A percentile compares a stretch with the other conserved stretches of the same genome.
Conservation (phyloP, 202 grass and related monocot genomes). For the Zoysia matrella region DNA sequence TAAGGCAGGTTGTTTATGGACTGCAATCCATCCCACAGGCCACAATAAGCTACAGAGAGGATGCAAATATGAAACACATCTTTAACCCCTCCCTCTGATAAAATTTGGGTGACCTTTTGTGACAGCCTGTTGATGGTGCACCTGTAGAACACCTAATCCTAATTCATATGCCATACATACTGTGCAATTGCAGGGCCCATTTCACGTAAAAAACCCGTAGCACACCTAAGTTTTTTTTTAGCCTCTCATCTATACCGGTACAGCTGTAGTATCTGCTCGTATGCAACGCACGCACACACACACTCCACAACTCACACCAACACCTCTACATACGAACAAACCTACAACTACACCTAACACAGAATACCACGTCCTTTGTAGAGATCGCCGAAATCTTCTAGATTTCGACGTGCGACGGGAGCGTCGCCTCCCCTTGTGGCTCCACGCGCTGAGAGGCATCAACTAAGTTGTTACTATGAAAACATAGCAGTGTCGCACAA, state of each 20-base stretch:
- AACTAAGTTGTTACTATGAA: neutral
- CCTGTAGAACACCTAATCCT: neutral
- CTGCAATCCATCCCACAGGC: constrained; percentile 1
- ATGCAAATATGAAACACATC: neutral
- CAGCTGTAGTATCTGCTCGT: no score
- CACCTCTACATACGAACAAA: no score
- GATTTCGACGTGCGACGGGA: no score
- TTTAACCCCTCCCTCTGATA: neutral
- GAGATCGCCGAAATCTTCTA: no score
- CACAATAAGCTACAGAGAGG: neutral
- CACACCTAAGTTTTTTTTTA: neutral
- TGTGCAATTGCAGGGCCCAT: neutral
- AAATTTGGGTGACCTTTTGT: neutral
- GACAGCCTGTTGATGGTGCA: neutral
- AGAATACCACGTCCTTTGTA: no score
- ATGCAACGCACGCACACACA: no score
- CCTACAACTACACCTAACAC: no score
- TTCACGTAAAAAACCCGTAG: neutral
- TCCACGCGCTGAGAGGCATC: no score
- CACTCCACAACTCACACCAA: no score
- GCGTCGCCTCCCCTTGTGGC: no score
- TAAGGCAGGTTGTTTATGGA: neutral
- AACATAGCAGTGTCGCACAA: neutral
- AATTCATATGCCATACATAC: neutral
- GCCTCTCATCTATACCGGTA: no score